phyloP scores from a whole-genome alignment of 2,329 filamentous ascomycete genomes.

The Simplicillium aogashimaense region DNA sequence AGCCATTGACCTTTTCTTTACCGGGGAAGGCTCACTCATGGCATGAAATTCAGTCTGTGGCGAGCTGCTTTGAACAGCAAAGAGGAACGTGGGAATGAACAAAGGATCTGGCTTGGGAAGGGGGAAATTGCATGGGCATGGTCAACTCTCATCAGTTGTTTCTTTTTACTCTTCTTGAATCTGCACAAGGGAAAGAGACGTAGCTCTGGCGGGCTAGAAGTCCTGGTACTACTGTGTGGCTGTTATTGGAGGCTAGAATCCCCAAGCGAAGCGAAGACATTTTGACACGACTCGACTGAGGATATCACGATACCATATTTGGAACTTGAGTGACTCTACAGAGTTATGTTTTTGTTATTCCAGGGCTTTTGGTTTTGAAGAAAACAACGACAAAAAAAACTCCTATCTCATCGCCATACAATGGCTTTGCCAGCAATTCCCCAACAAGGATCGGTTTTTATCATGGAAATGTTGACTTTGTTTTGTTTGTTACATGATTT shows the following conservation, averaged over 20 bases:
- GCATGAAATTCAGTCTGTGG: conserved; percentile 17
- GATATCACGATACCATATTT: conserved; percentile 2
- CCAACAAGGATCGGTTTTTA: conserved; percentile 6
- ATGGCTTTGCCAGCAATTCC: too few species aligned
- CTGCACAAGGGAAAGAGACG: too few species aligned
- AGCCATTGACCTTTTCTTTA: conserved; percentile 14
- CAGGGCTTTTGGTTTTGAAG: too few species aligned
- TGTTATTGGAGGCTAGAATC: too few species aligned
- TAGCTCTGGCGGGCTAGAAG: too few species aligned
- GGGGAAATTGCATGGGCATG: conserved; percentile 28
- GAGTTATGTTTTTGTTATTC: conserved; percentile 8
- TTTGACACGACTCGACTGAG: conserved; percentile 4
- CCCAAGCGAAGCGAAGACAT: conserved; percentile 2
- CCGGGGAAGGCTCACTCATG: too few species aligned
- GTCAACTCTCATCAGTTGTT: conserved; percentile 19
- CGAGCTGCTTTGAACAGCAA: conserved; percentile 22
- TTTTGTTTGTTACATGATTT: conserved; percentile 12
- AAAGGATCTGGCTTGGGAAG: conserved; percentile 25
- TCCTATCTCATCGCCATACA: not conserved
- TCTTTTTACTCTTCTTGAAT: conserved; percentile 6
- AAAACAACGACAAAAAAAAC: conserved; percentile 1
- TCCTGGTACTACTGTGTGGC: too few species aligned
- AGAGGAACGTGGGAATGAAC: conserved; percentile 18
- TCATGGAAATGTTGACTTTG: conserved; percentile 18
- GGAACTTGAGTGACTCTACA: conserved; percentile 3